Evolutionary conservation across 1,284 basidiomycete genomes (phyloP).

Genomic region (Puccinia hordei): DNA sequence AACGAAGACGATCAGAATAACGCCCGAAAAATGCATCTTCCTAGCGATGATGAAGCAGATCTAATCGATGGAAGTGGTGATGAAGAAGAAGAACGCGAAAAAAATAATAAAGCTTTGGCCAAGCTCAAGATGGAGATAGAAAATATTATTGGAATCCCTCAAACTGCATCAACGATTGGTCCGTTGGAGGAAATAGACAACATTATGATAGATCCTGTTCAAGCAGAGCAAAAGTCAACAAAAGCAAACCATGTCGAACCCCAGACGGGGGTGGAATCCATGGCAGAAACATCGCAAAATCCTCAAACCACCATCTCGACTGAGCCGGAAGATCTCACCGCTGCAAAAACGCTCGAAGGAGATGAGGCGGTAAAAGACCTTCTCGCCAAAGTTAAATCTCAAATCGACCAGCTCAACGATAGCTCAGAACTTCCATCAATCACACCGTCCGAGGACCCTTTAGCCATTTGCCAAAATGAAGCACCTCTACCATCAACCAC

Average conservation of each 20-base stretch:
- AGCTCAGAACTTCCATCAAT: neutral
- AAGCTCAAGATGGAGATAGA: slow-evolving; percentile 45
- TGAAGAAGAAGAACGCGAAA: slow-evolving; percentile 35
- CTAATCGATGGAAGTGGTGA: slow-evolving; percentile 48
- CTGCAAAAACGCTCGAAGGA: too few species aligned
- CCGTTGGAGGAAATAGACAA: neutral
- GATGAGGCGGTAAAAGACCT: neutral
- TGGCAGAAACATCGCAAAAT: neutral
- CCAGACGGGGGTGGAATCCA: neutral
- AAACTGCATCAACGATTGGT: neutral
- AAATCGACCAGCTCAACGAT: neutral
- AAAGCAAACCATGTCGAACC: neutral
- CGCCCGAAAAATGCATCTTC: neutral
- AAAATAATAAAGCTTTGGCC: slow-evolving; percentile 30
- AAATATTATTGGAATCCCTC: slow-evolving; percentile 30
- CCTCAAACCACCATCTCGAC: neutral
- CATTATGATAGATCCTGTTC: neutral
- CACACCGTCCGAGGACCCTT: neutral
- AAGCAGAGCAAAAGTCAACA: neutral
- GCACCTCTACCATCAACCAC: neutral
- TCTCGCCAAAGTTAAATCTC: slow-evolving; percentile 2
- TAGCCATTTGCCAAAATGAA: neutral
- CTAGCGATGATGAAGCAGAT: slow-evolving; percentile 6
- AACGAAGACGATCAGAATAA: neutral
- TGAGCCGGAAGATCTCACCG: neutral